Evolutionary conservation across 163 green algal genomes (phyloP), one percentile per base, ranked within the genome.

Genomic region (Chlorella variabilis): DNA sequence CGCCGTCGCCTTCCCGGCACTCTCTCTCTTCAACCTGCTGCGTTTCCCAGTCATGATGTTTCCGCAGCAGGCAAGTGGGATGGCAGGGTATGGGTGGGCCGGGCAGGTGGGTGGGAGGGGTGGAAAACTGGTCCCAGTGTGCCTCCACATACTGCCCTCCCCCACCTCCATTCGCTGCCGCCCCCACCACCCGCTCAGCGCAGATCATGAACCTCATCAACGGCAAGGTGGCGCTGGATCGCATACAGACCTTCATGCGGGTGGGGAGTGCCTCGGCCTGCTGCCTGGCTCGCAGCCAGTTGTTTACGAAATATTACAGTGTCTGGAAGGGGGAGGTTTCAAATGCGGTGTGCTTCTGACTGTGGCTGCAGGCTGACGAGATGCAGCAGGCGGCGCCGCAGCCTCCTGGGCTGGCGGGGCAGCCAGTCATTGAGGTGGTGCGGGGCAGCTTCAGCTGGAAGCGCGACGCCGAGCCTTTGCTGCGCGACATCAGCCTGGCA

Each of bases 11-110:
- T 98, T 98, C 89, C 91, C 95, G 25, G 92, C 94, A 1, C 84
- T 98, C 38, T 86, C 94, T 9, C 90, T 98, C 17, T 98, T 99
- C 90, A 97, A 98, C 87, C 86, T 98, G 74, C 91, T 99, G 63
- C 90, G 96, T 31, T 97, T 98, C 79, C 96, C 95, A 17, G 87
- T 98, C 56, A 93, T 94, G 75, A 88, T 94, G 85, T 82, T 80
- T 27, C 73, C 73, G 4, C 36, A 59, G 38, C 73, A 80, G 73
- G 73, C 42, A 34, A 4, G 71, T 23, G 20, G 7, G 11, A 18
- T 3, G 0, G 66, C 18, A n/a, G 54, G 5, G 20, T 63, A 27
- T 17, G 9, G 59, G 8, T 67, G 27, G 5, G 5, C n/a, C 7
- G n/a, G 27, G 54, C 18, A 63, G 54, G 54, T 33, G 54, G 15